Conservation (phyloP, 352 stramenopile species). For the Phytopythium boreale region DNA sequence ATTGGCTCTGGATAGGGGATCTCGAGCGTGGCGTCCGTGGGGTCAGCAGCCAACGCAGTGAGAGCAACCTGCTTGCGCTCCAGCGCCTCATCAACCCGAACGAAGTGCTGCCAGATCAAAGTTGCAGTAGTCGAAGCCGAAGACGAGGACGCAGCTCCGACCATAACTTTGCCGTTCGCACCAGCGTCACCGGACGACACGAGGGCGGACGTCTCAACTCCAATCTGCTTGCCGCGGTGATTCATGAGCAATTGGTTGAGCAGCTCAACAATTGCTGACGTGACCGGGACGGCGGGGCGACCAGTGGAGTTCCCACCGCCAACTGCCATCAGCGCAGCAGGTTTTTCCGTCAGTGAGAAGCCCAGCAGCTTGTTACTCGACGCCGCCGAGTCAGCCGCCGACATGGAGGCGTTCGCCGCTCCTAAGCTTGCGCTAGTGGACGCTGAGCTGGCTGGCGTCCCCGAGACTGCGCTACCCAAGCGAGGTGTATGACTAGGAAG, state of each 20-base stretch:
- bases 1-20: conserved; percentile 27
- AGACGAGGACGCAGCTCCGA: not conserved
- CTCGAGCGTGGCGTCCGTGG: conserved; percentile 14
- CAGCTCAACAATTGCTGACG: conserved; percentile 26
- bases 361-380: conserved; percentile 7
- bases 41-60: not conserved
- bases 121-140: not conserved
- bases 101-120: conserved; percentile 29
- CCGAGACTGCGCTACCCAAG: not conserved
- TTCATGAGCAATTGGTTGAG: conserved; percentile 40
- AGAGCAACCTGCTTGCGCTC: conserved; percentile 6
- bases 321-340: not conserved
- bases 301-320: not conserved
- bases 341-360: not conserved
- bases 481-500: conserved; percentile 3
- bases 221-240: not conserved
- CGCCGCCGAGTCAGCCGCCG: not conserved
- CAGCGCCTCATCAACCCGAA: conserved; percentile 27
- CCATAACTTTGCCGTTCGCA: not conserved
- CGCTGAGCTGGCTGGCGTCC: not conserved
- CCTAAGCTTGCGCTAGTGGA: not conserved
- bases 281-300: not conserved
- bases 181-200: not conserved
- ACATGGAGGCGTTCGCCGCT: not conserved
- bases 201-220: not conserved